phyloP scores from a whole-genome alignment of 495 filamentous ascomycete species.

The Xylaria flabelliformis region DNA sequence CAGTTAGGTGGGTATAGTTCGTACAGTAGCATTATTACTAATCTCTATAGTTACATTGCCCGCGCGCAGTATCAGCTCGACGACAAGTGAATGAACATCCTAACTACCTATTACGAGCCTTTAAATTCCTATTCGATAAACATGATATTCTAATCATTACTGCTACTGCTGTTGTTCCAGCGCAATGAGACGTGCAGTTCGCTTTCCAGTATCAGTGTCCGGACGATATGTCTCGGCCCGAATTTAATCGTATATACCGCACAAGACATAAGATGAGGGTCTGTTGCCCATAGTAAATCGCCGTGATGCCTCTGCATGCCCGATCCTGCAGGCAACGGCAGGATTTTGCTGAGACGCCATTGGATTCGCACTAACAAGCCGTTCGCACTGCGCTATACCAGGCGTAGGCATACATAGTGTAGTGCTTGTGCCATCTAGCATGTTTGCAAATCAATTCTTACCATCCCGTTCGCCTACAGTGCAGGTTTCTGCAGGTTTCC shows the following conservation, averaged over 20 bases:
- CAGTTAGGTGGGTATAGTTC: not conserved
- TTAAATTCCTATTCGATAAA: not conserved
- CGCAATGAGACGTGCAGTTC: not conserved
- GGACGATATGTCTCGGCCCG: conserved; percentile 3
- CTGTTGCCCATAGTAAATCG: not conserved
- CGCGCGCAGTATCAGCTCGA: not conserved
- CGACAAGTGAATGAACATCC: not conserved
- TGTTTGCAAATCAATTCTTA: not conserved
- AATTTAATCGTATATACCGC: not conserved
- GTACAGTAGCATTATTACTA: not conserved
- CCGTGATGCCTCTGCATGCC: conserved; percentile 4
- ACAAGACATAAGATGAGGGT: not conserved
- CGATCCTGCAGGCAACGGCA: conserved; percentile 13
- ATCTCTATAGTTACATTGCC: not conserved
- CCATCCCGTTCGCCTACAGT: conserved; percentile 2
- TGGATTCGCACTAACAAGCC: not conserved
- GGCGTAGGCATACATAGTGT: not conserved
- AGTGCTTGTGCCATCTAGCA: not conserved
- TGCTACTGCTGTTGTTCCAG: not conserved
- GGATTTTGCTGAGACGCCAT: not conserved
- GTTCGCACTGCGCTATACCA: not conserved
- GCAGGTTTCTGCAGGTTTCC: not conserved
- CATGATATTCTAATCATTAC: not conserved
- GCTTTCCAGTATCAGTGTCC: not conserved
- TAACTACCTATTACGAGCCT: not conserved